Conservation (phyloP, 2,329 filamentous ascomycete species). For the Orbilia brochopaga region DNA sequence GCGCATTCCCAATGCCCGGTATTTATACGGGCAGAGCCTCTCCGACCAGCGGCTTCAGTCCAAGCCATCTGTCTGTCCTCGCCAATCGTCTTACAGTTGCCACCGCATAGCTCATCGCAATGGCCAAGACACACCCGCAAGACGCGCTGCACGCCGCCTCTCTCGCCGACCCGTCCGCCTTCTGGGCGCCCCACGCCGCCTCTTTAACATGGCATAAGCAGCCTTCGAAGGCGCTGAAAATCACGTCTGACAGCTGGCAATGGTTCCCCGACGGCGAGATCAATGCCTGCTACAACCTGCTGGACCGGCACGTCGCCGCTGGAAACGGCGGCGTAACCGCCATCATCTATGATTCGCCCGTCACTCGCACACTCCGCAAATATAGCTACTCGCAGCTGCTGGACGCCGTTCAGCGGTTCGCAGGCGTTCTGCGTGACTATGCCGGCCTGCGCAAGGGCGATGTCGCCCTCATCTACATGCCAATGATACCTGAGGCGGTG, state of each 20-base stretch:
- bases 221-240: constrained; percentile 68
- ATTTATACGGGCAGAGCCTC: too few relatives aligned
- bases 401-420: constrained; percentile 78
- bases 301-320: constrained; percentile 83
- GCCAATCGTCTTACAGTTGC: background rate
- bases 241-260: constrained; percentile 72
- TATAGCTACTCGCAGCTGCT: constrained; percentile 78
- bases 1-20: too few relatives aligned
- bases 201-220: constrained; percentile 80
- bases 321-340: constrained; percentile 77
- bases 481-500: constrained; percentile 90
- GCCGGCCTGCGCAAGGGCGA: constrained; percentile 79
- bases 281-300: constrained; percentile 88
- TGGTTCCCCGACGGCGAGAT: constrained; percentile 92
- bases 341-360: constrained; percentile 86
- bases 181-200: constrained; percentile 77
- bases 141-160: constrained; percentile 65
- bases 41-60: too few relatives aligned
- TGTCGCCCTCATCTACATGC: constrained; percentile 93
- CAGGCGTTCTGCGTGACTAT: constrained; percentile 79
- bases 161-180: constrained; percentile 71
- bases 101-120: background rate
- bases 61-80: background rate
- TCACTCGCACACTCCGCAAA: constrained; percentile 73
- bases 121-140: constrained; percentile 58